These are phyloP conservation scores for Xerocomellus amylosporus DNA, from an alignment of 768 basidiomycete genomes.

Conservation along the genomic window DNA sequence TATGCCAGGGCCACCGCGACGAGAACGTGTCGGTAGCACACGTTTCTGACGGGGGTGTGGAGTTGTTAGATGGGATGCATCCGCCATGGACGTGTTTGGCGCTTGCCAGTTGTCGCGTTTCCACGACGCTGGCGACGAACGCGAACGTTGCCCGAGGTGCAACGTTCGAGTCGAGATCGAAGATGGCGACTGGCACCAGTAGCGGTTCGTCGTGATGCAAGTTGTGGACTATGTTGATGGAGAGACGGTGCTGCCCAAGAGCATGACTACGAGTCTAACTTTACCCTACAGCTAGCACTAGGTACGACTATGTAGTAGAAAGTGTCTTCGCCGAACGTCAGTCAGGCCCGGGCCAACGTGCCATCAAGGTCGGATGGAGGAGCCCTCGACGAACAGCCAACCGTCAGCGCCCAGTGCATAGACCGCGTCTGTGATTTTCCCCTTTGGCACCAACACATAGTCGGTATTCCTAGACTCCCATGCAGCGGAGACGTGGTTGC, in stretches of 20 bases:
- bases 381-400: constrained; percentile 38
- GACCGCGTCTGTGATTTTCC: constrained; percentile 41
- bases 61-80: constrained; percentile 34
- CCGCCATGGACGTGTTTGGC: constrained; percentile 27
- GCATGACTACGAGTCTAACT: background rate
- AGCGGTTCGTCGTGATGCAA: constrained; percentile 3
- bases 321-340: background rate
- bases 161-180: constrained; percentile 1
- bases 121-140: constrained; percentile 3
- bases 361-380: constrained; percentile 5
- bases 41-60: constrained; percentile 62
- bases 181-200: background rate
- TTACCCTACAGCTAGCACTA: background rate
- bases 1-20: constrained; percentile 78
- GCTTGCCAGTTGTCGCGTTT: constrained; percentile 13
- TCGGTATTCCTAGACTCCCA: constrained; percentile 57
- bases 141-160: constrained; percentile 1
- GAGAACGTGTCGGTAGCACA: constrained; percentile 75
- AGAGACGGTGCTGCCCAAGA: background rate
- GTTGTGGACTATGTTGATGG: constrained; percentile 5
- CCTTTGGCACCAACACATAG: constrained; percentile 54
- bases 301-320: background rate
- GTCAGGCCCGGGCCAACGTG: background rate
- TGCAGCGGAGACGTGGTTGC: background rate
- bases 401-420: constrained; percentile 46